These are phyloP conservation scores for Haplosporangium sp. DNA, from an alignment of 371 early-diverging fungal genomes.

Conservation along the genomic window DNA sequence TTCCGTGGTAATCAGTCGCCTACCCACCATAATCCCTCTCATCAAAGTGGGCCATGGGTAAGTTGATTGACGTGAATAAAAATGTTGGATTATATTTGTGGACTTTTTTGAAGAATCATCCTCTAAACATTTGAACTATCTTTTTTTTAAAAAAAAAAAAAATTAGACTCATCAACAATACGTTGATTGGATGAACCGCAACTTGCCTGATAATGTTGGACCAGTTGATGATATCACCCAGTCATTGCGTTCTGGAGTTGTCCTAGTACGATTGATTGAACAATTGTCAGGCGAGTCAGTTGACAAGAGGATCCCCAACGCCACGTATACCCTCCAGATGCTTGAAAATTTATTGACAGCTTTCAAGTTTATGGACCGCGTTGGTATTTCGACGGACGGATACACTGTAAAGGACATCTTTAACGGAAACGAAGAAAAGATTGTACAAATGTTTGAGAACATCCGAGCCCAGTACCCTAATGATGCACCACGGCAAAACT, in stretches of 20 bases:
- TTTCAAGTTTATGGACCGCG: constrained; percentile 67
- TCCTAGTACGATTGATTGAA: constrained; percentile 64
- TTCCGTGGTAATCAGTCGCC: constrained; percentile 22
- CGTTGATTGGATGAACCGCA: constrained; percentile 67
- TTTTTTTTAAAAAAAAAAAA: not conserved
- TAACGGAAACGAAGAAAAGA: constrained; percentile 66
- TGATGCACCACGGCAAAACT: constrained; percentile 12
- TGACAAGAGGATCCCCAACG: constrained; percentile 43
- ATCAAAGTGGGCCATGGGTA: constrained; percentile 25
- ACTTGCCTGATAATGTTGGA: constrained; percentile 55
- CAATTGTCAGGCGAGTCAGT: constrained; percentile 64
- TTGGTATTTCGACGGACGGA: constrained; percentile 62
- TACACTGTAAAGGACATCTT: constrained; percentile 67
- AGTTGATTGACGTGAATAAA: constrained; percentile 9
- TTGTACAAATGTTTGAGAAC: constrained; percentile 64
- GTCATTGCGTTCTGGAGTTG: constrained; percentile 64
- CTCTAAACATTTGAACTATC: not conserved
- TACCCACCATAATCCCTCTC: constrained; percentile 23
- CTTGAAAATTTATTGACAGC: constrained; percentile 64
- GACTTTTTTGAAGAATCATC: no score
- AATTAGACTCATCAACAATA: constrained; percentile 59
- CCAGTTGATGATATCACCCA: constrained; percentile 58
- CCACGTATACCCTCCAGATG: constrained; percentile 54
- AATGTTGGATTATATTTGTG: not conserved
- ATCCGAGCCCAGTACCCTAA: constrained; percentile 47